These are phyloP conservation scores for Quercus lobata DNA, from an alignment of 331 rosid species.

Conservation along the genomic window DNA sequence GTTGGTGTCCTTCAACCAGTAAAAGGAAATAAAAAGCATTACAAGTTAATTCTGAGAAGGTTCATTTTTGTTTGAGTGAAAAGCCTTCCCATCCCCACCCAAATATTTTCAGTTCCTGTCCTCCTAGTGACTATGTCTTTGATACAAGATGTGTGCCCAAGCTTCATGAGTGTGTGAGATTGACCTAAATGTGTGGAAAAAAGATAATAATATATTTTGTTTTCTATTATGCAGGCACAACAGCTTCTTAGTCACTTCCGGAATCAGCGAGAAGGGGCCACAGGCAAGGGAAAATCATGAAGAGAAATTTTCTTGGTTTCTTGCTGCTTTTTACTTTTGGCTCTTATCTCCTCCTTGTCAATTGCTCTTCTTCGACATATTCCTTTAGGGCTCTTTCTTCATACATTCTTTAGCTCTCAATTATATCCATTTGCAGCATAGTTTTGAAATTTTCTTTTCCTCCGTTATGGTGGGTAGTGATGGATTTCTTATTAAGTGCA, in stretches of 20 bases:
- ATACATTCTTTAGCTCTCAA: slow-evolving; percentile 36
- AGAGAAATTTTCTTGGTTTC: slow-evolving; percentile 25
- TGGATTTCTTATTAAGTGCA: slow-evolving; percentile 11
- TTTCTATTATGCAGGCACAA: slow-evolving; percentile 64
- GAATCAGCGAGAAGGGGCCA: slow-evolving; percentile 62
- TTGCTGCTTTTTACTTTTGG: slow-evolving; percentile 8
- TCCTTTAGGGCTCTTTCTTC: slow-evolving; percentile 17
- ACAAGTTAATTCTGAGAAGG: too few relatives aligned
- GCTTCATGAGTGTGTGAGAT: not conserved
- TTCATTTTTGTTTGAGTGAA: not conserved
- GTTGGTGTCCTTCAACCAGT: not conserved
- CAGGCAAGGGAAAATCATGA: slow-evolving; percentile 66
- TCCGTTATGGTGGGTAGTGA: slow-evolving; percentile 16
- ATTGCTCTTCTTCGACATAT: slow-evolving; percentile 10
- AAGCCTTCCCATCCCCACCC: not conserved
- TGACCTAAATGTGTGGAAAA: not conserved
- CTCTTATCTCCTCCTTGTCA: not conserved
- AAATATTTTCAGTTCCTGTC: not conserved
- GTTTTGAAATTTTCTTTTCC: slow-evolving; percentile 6
- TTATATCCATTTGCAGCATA: slow-evolving; percentile 13
- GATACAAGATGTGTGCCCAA: not conserved
- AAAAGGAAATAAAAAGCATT: too few relatives aligned
- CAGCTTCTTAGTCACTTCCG: slow-evolving; percentile 94
- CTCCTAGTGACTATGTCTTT: not conserved
- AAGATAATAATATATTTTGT: not conserved